A percentile compares a stretch with the other conserved stretches of the same genome.
These are phyloP conservation scores for Solanum gandarillasii DNA, from an alignment of 257 asterid species.

Conservation along the genomic window DNA sequence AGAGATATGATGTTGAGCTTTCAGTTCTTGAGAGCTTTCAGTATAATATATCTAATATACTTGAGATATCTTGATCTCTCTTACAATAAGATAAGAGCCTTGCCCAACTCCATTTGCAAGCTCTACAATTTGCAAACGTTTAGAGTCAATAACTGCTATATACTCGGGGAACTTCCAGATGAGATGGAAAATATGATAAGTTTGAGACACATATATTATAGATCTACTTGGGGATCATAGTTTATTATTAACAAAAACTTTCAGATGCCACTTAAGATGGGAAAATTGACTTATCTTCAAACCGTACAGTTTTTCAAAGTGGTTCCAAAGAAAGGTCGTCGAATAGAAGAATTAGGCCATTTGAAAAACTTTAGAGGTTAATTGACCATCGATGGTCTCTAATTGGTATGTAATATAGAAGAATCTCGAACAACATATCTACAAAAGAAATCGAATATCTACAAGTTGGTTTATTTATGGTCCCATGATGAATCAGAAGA, in stretches of 20 bases:
- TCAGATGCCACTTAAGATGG: neutral
- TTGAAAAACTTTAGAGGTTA: neutral
- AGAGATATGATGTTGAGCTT: no score
- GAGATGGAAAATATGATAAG: slow-evolving; percentile 3
- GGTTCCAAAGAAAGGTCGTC: neutral
- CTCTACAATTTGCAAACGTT: neutral
- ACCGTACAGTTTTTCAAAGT: neutral
- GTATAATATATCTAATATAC: neutral
- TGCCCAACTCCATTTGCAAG: slow-evolving; percentile 1
- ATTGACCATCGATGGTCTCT: neutral
- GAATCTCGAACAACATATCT: neutral
- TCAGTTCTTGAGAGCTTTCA: no score
- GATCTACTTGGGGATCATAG: no score
- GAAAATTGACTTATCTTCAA: neutral
- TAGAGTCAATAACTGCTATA: neutral
- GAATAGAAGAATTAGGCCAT: neutral
- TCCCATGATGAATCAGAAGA: no score
- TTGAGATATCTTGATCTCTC: slow-evolving; percentile 14
- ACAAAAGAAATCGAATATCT: neutral
- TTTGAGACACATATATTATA: neutral
- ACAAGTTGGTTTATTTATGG: neutral
- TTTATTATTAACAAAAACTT: no score
- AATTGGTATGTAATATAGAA: neutral
- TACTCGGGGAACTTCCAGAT: neutral
- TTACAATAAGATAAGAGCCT: neutral